Conservation (phyloP, 2,329 filamentous ascomycete species). For the Fusarium sp. region DNA sequence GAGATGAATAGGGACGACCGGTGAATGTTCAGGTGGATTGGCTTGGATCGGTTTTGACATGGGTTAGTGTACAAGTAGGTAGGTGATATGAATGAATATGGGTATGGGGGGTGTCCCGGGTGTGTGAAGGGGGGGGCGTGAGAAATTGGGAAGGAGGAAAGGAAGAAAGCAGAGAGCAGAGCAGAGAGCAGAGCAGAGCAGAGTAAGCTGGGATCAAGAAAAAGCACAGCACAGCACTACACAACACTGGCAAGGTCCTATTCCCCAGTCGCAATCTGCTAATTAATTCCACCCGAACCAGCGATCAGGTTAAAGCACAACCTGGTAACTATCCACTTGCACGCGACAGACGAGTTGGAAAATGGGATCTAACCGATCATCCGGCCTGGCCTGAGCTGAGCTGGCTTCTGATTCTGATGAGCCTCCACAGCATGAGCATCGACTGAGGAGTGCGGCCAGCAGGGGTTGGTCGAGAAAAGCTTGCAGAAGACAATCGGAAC, state of each 20-base stretch:
- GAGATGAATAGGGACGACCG: constrained; percentile 40
- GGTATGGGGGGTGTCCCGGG: not conserved
- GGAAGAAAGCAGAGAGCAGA: not conserved
- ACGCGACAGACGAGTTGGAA: constrained; percentile 44
- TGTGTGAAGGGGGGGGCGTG: constrained; percentile 2
- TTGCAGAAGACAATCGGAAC: constrained; percentile 15
- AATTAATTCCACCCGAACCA: constrained; percentile 44
- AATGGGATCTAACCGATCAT: constrained; percentile 46
- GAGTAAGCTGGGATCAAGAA: constrained; percentile 1
- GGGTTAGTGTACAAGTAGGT: constrained; percentile 7
- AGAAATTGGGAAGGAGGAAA: not conserved
- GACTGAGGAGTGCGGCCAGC: constrained; percentile 44
- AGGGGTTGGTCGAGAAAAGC: not conserved
- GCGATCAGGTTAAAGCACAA: constrained; percentile 46
- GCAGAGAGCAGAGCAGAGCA: too few species aligned
- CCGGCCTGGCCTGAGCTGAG: not conserved
- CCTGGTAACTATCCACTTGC: constrained; percentile 42
- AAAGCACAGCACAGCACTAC: not conserved
- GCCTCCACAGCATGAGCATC: constrained; percentile 26
- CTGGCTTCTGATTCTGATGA: constrained; percentile 10
- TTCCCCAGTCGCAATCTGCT: constrained; percentile 45
- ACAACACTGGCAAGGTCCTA: not conserved
- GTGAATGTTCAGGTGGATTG: constrained; percentile 37
- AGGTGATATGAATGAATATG: constrained; percentile 13
- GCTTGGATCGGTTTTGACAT: constrained; percentile 39